Evolutionary conservation across 441 rosid species (phyloP).

Genomic region (Aleurites moluccanus): DNA sequence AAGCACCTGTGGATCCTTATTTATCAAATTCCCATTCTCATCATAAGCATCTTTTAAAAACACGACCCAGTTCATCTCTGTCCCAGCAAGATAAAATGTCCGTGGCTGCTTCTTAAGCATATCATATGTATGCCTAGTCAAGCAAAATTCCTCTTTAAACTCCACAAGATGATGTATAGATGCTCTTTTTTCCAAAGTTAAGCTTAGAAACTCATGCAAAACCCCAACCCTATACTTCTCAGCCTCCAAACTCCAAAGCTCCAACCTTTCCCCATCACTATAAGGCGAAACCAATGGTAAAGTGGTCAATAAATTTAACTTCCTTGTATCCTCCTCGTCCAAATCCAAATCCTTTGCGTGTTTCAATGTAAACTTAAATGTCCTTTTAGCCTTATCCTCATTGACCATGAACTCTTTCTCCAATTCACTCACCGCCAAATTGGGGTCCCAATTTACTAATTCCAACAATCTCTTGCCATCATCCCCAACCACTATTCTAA

Average conservation of each 20-base stretch:
- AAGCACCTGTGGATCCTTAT: constrained; percentile 74
- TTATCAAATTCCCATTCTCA: constrained; percentile 50
- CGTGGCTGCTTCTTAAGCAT: constrained; percentile 73
- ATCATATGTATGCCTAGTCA: constrained; percentile 81
- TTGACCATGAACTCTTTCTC: constrained; percentile 59
- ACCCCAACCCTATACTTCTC: constrained; percentile 86
- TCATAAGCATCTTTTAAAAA: constrained; percentile 64
- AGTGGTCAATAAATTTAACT: constrained; percentile 54
- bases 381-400: constrained; percentile 64
- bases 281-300: constrained; percentile 83
- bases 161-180: constrained; percentile 88
- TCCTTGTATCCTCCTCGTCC: constrained; percentile 46
- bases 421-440: constrained; percentile 59
- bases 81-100: constrained; percentile 81
- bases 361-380: constrained; percentile 68
- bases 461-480: constrained; percentile 71
- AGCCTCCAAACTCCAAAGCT: constrained; percentile 77
- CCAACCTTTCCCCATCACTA: constrained; percentile 57
- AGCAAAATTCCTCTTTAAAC: constrained; percentile 81
- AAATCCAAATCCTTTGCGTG: constrained; percentile 68
- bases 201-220: constrained; percentile 79
- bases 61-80: constrained; percentile 94
- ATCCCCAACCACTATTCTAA: constrained; percentile 46
- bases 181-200: constrained; percentile 84
- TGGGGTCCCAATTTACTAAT: constrained; percentile 66